Conservation (phyloP, 106 monocot genomes). For the Cymbidium sinense region DNA sequence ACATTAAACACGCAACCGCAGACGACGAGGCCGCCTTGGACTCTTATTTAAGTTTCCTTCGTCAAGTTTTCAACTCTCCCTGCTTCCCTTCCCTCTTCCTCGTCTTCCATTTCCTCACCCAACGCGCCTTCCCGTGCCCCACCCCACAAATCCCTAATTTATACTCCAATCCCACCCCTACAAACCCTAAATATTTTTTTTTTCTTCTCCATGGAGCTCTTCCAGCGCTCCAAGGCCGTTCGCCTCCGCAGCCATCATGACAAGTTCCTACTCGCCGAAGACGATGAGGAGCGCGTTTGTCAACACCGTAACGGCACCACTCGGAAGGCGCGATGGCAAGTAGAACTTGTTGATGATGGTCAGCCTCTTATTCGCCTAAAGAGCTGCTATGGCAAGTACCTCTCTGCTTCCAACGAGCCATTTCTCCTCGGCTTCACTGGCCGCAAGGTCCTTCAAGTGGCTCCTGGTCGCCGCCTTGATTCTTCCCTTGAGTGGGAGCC, state of each 20-base stretch:
- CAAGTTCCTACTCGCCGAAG: conserved; percentile 53
- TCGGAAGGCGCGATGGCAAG: conserved; percentile 34
- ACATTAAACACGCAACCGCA: background rate
- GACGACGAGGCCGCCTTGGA: background rate
- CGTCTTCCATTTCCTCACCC: background rate
- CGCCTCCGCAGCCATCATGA: conserved; percentile 57
- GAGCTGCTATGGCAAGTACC: conserved; percentile 9
- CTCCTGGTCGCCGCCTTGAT: conserved; percentile 1
- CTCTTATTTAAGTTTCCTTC: background rate
- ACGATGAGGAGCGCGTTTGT: conserved; percentile 39
- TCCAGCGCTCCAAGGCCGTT: conserved; percentile 41
- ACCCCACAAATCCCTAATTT: background rate
- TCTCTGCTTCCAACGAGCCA: conserved; percentile 5
- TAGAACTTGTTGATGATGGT: conserved; percentile 14
- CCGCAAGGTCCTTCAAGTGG: conserved; percentile 1
- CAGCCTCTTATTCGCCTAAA: background rate
- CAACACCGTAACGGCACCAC: conserved; percentile 41
- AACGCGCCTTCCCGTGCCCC: background rate
- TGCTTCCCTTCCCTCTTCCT: background rate
- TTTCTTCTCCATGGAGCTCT: conserved; percentile 35
- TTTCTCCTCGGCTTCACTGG: conserved; percentile 7
- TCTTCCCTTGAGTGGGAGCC: conserved; percentile 8
- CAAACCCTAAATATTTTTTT: background rate
- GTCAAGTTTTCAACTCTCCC: background rate
- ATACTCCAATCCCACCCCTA: background rate